These are phyloP conservation scores for Vigna unguiculata DNA, from an alignment of 306 rosid species.

Conservation along the genomic window DNA sequence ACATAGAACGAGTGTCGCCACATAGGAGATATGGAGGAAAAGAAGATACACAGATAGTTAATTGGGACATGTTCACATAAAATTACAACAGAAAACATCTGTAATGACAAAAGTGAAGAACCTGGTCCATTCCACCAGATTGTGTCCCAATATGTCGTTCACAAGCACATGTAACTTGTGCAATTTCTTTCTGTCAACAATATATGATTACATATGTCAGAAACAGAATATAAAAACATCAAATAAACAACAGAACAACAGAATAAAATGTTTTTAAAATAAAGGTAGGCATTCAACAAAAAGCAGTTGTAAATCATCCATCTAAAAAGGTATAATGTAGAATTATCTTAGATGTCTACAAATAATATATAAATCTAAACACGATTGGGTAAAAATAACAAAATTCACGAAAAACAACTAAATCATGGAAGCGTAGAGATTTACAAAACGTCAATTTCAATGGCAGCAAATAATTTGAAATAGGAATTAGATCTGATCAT, in stretches of 20 bases:
- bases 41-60: constrained; percentile 18
- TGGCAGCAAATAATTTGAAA: constrained; percentile 10
- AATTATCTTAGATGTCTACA: constrained; percentile 10
- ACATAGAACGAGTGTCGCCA: neutral
- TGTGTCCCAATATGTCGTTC: constrained; percentile 97
- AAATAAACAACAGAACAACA: neutral
- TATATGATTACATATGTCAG: constrained; percentile 42
- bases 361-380: neutral
- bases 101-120: constrained; percentile 34
- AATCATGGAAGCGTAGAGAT: constrained; percentile 19
- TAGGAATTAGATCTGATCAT: constrained; percentile 19
- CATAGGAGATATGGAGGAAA: constrained; percentile 15
- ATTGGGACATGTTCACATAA: constrained; percentile 10
- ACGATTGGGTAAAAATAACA: neutral
- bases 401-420: neutral
- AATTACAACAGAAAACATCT: constrained; percentile 27
- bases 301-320: constrained; percentile 6
- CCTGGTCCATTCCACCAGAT: constrained; percentile 99
- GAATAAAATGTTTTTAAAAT: constrained; percentile 18
- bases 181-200: constrained; percentile 85
- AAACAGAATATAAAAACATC: constrained; percentile 11
- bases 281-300: constrained; percentile 21
- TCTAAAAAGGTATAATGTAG: neutral
- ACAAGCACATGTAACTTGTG: constrained; percentile 91
- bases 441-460: neutral